Base-by-base conservation (phyloP, 495 filamentous ascomycete species). In the Podospora bellae-mahoneyi region DNA sequence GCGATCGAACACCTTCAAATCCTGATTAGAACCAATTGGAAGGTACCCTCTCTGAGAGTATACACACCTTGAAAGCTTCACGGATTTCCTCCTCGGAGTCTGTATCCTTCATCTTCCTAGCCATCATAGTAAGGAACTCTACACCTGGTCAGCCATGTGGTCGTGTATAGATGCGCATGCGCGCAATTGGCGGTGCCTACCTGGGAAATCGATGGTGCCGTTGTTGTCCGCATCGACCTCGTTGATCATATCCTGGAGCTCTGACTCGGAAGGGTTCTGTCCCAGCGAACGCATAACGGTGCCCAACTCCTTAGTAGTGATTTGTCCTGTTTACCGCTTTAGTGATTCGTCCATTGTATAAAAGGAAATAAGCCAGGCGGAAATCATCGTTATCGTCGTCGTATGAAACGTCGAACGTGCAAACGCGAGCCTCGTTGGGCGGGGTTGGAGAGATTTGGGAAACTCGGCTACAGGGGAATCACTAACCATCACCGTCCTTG, bases 61-160 rank as follows among this genome's bases (percentile, higher is more conserved):
- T 28, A 66, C 75, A 44, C 44, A 84, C 79, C 78, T 84, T 84
- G 78, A 85, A 84, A 1, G 83, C 92, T 79, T 96, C 92, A 74
- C 96, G 91, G 77, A 99, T 98, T 81, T 99, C 95, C 84, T 98
- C 96, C 84, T 99, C 96, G 62, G 94, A 97, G 76, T 98, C 95
- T 73, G 96, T 98, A 76, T 98, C 96, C 87, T 98, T 99, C 96
- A 99, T 99, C 85, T 98, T 98, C 75, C 96, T 89, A 64, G 96
- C 95, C 95, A 99, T 99, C 96, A 98, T 99, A 68, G 95, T 98
- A 66, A 98, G 86, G 84, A 99, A 99, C 73, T 99, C 95, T 97
- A 74, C 27, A 66, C 64, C 34, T 67, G 32, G 75, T 81, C 68
- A 82, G 77, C 30, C 69, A 59, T n/a, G 15, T 4, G 27, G 61